phyloP scores from a whole-genome alignment of 768 basidiomycete species.

The Leccinum sublutescens region DNA sequence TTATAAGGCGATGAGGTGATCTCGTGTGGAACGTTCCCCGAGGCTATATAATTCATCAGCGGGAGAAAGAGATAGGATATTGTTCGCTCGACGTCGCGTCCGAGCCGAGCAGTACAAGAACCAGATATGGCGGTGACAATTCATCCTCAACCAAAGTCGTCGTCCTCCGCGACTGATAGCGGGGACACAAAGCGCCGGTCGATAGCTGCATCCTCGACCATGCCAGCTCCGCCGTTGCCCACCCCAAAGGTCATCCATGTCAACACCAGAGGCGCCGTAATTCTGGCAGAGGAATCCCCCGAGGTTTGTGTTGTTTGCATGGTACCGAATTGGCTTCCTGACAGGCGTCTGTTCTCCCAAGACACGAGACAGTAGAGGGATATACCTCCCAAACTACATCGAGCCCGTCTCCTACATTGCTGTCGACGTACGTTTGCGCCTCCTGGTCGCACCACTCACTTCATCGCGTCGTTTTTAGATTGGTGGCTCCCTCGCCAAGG shows the following conservation, averaged over 20 bases:
- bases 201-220: conserved; percentile 21
- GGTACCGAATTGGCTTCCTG: conserved; percentile 9
- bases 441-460: not conserved
- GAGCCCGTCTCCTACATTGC: conserved; percentile 98
- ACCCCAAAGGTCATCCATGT: conserved; percentile 88
- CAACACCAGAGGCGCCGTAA: conserved; percentile 91
- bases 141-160: conserved; percentile 1
- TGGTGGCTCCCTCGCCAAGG: conserved; percentile 95
- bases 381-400: conserved; percentile 96
- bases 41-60: not conserved
- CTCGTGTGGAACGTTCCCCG: conserved; percentile 6
- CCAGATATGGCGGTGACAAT: conserved; percentile 17
- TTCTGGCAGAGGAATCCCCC: conserved; percentile 90
- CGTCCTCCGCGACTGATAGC: conserved; percentile 6
- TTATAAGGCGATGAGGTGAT: not conserved
- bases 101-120: not conserved
- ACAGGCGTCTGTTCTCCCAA: conserved; percentile 28
- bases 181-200: conserved; percentile 15
- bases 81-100: not conserved
- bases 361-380: conserved; percentile 93
- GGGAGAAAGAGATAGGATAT: conserved; percentile 3
- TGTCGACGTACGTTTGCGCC: conserved; percentile 72
- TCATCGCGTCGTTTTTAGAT: conserved; percentile 51
- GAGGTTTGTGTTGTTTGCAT: conserved; percentile 55
- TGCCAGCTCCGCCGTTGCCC: conserved; percentile 67